phyloP scores from a whole-genome alignment of 2,329 filamentous ascomycete genomes.

The Pyricularia sp. region DNA sequence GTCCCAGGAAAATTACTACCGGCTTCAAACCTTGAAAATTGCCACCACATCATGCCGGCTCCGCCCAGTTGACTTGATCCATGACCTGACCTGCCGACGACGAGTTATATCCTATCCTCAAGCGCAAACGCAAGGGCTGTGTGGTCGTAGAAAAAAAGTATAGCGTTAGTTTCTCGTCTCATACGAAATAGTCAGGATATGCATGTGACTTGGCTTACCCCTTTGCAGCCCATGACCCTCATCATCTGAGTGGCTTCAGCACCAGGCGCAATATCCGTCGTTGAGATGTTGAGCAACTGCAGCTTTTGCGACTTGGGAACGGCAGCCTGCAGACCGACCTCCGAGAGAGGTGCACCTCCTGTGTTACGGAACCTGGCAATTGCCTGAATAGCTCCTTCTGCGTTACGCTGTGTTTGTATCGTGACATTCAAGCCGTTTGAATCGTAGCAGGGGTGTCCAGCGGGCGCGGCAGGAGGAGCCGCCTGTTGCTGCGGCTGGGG shows the following conservation, averaged over 20 bases:
- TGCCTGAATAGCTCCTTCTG: conserved; percentile 71
- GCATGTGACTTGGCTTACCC: conserved; percentile 55
- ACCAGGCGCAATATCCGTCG: conserved; percentile 63
- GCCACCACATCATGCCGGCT: conserved; percentile 41
- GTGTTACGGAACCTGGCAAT: conserved; percentile 76
- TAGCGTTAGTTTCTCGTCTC: not conserved
- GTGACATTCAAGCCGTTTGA: conserved; percentile 77
- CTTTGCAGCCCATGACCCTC: conserved; percentile 76
- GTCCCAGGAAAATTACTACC: not conserved
- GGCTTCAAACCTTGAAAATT: conserved; percentile 17
- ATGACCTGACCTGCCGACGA: conserved; percentile 61
- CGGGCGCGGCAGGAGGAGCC: conserved; percentile 22
- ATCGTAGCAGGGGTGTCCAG: conserved; percentile 66
- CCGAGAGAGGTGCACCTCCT: conserved; percentile 56
- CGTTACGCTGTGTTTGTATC: conserved; percentile 75
- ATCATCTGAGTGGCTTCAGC: conserved; percentile 85
- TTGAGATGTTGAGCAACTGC: conserved; percentile 84
- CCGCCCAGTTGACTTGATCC: conserved; percentile 96
- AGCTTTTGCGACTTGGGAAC: conserved; percentile 95
- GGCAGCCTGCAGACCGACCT: conserved; percentile 82
- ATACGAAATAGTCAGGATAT: not conserved
- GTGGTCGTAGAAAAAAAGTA: not conserved
- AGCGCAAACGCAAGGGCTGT: conserved; percentile 73
- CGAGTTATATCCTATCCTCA: conserved; percentile 75
- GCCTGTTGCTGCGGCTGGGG: conserved; percentile 15